Evolutionary conservation across 2,329 filamentous ascomycete genomes (phyloP).

Genomic region (Fonsecaea multimorphosa): DNA sequence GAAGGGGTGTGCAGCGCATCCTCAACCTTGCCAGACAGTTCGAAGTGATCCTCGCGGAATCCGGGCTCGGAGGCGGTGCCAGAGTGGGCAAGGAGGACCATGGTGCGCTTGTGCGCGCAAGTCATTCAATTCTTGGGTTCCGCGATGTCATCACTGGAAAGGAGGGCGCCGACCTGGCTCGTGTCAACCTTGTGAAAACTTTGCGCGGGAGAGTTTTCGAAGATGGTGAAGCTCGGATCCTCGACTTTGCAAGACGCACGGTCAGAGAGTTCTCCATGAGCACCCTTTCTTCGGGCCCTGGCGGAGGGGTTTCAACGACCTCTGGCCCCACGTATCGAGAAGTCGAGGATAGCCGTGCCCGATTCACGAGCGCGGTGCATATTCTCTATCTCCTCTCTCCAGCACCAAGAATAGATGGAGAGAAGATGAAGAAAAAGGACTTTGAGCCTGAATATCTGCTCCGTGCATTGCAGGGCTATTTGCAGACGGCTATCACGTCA

Average conservation of each 20-base stretch:
- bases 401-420: slow-evolving; percentile 48
- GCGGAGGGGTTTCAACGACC: slow-evolving; percentile 30
- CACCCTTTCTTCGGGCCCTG: slow-evolving; percentile 49
- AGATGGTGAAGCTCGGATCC: slow-evolving; percentile 76
- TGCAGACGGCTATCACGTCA: slow-evolving; percentile 79
- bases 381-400: slow-evolving; percentile 84
- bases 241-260: slow-evolving; percentile 75
- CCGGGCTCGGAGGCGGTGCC: slow-evolving; percentile 52
- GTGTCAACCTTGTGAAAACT: slow-evolving; percentile 72
- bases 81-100: slow-evolving; percentile 69
- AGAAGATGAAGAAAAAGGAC: slow-evolving; percentile 53
- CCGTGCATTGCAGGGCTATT: slow-evolving; percentile 77
- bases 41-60: slow-evolving; percentile 80
- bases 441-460: slow-evolving; percentile 75
- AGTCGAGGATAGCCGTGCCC: slow-evolving; percentile 75
- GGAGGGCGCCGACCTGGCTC: slow-evolving; percentile 77
- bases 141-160: slow-evolving; percentile 71
- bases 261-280: slow-evolving; percentile 84
- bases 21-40: slow-evolving; percentile 83
- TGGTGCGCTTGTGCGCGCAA: slow-evolving; percentile 78
- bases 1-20: slow-evolving; percentile 76
- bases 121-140: slow-evolving; percentile 77
- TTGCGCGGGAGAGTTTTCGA: slow-evolving; percentile 72
- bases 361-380: slow-evolving; percentile 74
- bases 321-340: slow-evolving; percentile 59